These are phyloP conservation scores for Trichosanthes cucumerina DNA, from an alignment of 306 rosid genomes.

Conservation along the genomic window DNA sequence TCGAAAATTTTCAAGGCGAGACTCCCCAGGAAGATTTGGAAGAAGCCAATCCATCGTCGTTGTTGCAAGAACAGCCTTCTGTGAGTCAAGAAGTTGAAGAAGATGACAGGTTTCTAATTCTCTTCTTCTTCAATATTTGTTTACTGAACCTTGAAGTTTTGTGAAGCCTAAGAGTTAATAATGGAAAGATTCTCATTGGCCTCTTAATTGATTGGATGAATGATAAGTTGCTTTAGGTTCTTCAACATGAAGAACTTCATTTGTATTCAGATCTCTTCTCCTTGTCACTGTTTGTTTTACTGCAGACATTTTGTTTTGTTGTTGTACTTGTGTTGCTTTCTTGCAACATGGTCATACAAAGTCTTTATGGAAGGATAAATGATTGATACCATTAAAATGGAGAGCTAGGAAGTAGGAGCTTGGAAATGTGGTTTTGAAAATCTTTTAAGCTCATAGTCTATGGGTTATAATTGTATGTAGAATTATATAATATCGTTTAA, in stretches of 20 bases:
- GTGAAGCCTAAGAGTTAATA: background rate
- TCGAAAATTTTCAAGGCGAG: conserved; percentile 66
- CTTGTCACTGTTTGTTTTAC: background rate
- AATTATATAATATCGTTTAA: too few species aligned
- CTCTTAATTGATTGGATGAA: too few species aligned
- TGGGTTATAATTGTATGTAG: too few species aligned
- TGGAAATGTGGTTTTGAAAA: background rate
- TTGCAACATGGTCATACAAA: background rate
- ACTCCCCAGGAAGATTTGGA: conserved; percentile 20
- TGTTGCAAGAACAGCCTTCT: conserved; percentile 18
- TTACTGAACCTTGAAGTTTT: background rate
- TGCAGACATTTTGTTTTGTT: background rate
- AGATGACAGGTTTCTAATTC: conserved; percentile 59
- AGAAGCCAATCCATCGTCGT: conserved; percentile 23
- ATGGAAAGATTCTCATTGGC: too few species aligned
- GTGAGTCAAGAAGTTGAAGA: conserved; percentile 29
- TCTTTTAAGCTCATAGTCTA: too few species aligned
- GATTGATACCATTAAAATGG: background rate
- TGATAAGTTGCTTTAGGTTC: background rate
- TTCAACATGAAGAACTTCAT: background rate
- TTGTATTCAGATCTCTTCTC: background rate
- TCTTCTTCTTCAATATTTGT: background rate
- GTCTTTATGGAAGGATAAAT: background rate
- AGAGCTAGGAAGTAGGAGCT: background rate
- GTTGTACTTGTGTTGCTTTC: background rate